These are phyloP conservation scores for Vitis amurensis DNA, from an alignment of 164 flowering plant species.

Conservation along the genomic window DNA sequence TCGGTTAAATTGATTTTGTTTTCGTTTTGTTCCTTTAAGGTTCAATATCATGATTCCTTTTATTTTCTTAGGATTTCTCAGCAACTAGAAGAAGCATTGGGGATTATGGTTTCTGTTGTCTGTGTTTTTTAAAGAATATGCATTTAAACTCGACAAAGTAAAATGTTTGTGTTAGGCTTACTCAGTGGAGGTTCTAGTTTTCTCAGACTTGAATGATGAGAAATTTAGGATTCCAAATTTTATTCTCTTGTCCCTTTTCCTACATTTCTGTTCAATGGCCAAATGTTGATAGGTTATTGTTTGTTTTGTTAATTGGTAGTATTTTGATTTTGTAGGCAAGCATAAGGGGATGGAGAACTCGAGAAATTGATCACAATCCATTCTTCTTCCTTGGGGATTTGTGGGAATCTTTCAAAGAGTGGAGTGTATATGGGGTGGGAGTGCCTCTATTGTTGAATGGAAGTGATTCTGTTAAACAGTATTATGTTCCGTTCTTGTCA, in stretches of 20 bases:
- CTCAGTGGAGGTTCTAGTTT: too few relatives aligned
- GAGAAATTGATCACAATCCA: constrained; percentile 28
- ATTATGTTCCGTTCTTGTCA: constrained; percentile 72
- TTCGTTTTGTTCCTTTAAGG: too few relatives aligned
- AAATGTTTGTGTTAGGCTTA: too few relatives aligned
- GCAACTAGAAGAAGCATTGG: background rate
- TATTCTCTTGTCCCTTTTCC: too few relatives aligned
- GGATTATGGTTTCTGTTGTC: too few relatives aligned
- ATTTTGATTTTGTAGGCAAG: constrained; percentile 27
- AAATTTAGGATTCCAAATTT: too few relatives aligned
- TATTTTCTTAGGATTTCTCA: background rate
- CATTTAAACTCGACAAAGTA: too few relatives aligned
- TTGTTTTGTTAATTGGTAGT: constrained; percentile 3
- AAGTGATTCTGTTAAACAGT: constrained; percentile 53
- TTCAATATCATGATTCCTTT: background rate
- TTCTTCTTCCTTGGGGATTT: constrained; percentile 60
- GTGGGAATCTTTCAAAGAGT: constrained; percentile 68
- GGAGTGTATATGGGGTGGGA: constrained; percentile 82
- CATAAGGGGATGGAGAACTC: constrained; percentile 36
- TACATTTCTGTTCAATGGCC: too few relatives aligned
- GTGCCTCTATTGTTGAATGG: constrained; percentile 61
- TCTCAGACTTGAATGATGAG: too few relatives aligned
- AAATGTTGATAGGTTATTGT: background rate
- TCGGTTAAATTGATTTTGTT: too few relatives aligned
- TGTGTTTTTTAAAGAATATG: too few relatives aligned